Evolutionary conservation across 1,139 yeast genomes (phyloP), one percentile per base, ranked within the genome.

Genomic region (Zygosaccharomyces pseudobailii): DNA sequence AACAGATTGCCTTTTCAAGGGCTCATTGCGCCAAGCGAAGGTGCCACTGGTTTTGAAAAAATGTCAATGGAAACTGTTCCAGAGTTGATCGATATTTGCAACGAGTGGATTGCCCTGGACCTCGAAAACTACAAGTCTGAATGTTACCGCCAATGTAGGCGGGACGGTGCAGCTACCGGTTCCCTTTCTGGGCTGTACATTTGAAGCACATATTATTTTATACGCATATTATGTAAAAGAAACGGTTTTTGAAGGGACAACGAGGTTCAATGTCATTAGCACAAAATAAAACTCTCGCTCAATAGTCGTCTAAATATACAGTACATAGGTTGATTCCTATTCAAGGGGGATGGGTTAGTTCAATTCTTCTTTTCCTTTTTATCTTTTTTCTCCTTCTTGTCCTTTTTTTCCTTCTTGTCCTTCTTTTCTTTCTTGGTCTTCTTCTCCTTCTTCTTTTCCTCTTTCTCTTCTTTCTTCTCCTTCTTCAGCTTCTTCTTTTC

Each of bases 391-490:
- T 45, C 40, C 19, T 76, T 75, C 72, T 76, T 56, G 69, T 76
- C 74, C 72, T 68, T 66, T 56, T 77, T 73, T 60, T 77, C 72
- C 57, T 77, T 75, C 55, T 78, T 74, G 63, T 80, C 75, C 59
- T 78, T 78, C 56, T 77, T 74, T 69, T 79, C 74, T 57, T 78
- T 75, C 55, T 74, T 71, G 67, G 77, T 72, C 56, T 77, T 75
- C 55, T 76, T 71, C 65, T 76, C 68, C 55, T 76, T 72, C 54
- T 75, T 72, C 65, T 77, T 72, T 56, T 77, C 74, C 55, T 76
- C 75, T 70, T 79, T 76, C 61, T 75, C 76, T 62, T 75, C 75
- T 69, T 75, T 74, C 63, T 73, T 75, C 55, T 74, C 75, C 74
- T 80, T 76, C 67, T 77, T 73, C 55, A 76, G 72, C 69, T 71